These are phyloP conservation scores for Euphorbia tirucalli DNA, from an alignment of 345 rosid genomes.

Conservation along the genomic window DNA sequence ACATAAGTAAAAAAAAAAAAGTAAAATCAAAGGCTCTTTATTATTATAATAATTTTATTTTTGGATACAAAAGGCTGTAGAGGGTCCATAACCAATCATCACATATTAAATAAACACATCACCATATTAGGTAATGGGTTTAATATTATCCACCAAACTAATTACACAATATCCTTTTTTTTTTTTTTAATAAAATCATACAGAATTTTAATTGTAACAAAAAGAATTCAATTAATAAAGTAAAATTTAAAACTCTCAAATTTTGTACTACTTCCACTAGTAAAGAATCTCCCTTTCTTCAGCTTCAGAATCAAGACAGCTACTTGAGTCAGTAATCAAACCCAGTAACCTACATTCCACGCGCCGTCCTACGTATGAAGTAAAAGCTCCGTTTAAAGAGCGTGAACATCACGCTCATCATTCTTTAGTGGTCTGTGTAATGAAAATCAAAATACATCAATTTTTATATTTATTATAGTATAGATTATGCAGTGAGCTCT, in stretches of 20 bases:
- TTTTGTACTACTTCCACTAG: too few relatives aligned
- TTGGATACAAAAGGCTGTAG: neutral
- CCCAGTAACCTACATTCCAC: neutral
- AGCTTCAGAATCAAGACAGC: slow-evolving; percentile 26
- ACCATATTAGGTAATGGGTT: neutral
- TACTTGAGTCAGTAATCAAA: slow-evolving; percentile 10
- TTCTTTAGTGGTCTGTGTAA: neutral
- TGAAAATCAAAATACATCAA: neutral
- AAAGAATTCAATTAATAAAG: neutral
- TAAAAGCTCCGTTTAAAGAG: neutral
- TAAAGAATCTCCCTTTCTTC: neutral
- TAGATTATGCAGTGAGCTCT: neutral
- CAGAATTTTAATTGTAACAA: neutral
- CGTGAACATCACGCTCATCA: neutral
- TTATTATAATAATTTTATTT: too few relatives aligned
- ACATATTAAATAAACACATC: neutral
- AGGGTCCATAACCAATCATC: neutral
- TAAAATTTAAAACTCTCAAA: neutral
- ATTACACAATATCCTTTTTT: too few relatives aligned
- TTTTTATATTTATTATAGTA: neutral
- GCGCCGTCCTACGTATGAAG: neutral
- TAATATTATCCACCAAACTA: neutral
- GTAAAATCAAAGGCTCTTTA: too few relatives aligned
- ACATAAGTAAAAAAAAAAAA: too few relatives aligned
- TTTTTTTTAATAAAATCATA: neutral